Base-by-base conservation (phyloP, 768 basidiomycete genomes). In the Rhodotorula graminis region DNA sequence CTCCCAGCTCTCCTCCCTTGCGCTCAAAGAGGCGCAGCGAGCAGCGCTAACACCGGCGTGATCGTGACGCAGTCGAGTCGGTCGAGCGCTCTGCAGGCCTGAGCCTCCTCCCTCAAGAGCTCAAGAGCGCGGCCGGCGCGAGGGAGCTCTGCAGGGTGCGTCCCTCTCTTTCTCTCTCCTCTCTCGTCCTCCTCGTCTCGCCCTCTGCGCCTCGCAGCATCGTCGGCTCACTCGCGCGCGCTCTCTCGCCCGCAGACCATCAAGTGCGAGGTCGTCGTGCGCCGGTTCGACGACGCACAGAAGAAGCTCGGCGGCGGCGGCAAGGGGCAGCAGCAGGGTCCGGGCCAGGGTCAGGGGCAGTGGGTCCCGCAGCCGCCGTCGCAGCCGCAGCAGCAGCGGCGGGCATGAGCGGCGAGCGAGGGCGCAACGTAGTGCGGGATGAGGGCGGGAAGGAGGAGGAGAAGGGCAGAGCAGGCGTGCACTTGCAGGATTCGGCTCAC, bases 11-110 rank as follows among this genome's bases (percentile, higher is more conserved):
- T 15, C 42, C 42, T 15, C 42, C 42, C 42, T 44, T 8, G 42
- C 42, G 42, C 42, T 8, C 42, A 44, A n/a, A n/a, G n/a, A n/a
- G n/a, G n/a, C 37, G 37, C 37, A 37, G 37, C 37, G 37, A 9
- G 37, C 37, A 37, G 37, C 37, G 37, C 37, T 37, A 9, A 37
- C 9, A 12, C 44, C 44, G 49, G 3, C 49, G 47, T n/a, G n/a
- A n/a, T n/a, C 2, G 8, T 27, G 37, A 53, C 66, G 16, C 65
- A 67, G 94, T 99, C 68, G 94, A 96, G 72, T 85, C 88, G 0
- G 93, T 99, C 53, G 96, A 99, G 82, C 67, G 71, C 86, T 88
- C 65, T 90, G 92, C 95, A 0, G 93, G 93, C 0, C 85, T 97
- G 64, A 88, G 86, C 0, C 82, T 97, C n/a, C 91, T 97, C 82